These are phyloP conservation scores for Tinospora cordifolia DNA, from an alignment of 164 flowering plant species.

Conservation along the genomic window DNA sequence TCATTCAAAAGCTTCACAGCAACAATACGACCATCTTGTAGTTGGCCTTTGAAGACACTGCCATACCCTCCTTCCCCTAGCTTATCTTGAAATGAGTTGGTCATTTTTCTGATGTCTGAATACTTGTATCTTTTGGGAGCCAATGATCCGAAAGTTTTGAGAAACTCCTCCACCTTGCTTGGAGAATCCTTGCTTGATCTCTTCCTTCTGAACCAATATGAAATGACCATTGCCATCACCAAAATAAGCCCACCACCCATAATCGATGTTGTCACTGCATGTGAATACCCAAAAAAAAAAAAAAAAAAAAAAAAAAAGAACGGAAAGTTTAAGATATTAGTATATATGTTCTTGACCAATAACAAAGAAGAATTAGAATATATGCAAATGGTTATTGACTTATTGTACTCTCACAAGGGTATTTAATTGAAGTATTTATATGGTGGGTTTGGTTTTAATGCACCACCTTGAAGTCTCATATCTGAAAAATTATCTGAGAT, in stretches of 20 bases:
- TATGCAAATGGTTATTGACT: no score
- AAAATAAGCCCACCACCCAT: not conserved
- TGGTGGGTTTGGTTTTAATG: no score
- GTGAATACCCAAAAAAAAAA: no score
- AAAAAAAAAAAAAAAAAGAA: no score
- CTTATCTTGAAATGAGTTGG: conserved; percentile 2
- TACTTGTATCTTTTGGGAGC: conserved; percentile 4
- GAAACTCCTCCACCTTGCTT: not conserved
- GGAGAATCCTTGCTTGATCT: not conserved
- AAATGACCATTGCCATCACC: not conserved
- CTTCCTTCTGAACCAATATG: not conserved
- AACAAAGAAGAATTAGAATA: no score
- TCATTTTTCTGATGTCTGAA: conserved; percentile 6
- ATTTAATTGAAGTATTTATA: no score
- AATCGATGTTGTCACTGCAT: not conserved
- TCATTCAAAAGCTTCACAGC: conserved; percentile 6
- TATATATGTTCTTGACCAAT: no score
- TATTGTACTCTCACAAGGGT: no score
- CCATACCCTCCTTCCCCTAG: conserved; percentile 14
- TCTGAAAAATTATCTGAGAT: no score
- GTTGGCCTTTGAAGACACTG: conserved; percentile 3
- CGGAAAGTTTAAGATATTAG: no score
- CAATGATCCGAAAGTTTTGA: not conserved
- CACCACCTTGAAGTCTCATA: no score
- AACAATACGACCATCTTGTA: not conserved